Conservation (phyloP, 208 protist genomes). For the Wallacemonas sp. region DNA sequence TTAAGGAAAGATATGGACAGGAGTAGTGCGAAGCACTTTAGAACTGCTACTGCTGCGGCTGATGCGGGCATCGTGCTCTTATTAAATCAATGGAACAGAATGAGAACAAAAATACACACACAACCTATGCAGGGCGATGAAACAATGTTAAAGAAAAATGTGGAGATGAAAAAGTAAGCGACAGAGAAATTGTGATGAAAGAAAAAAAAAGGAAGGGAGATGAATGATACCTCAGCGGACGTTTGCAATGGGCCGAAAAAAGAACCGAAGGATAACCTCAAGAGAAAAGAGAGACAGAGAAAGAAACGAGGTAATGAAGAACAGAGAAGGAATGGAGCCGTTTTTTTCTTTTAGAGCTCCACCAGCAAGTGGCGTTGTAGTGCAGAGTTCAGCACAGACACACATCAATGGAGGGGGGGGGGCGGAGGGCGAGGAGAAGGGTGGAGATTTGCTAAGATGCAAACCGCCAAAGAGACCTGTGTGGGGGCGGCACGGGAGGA, state of each 20-base stretch:
- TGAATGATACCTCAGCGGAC: background rate
- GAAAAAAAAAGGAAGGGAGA: background rate
- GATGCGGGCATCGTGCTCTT: background rate
- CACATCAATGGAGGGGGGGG: too few species aligned
- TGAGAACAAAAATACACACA: background rate
- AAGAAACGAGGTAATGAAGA: background rate
- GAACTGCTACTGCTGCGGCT: background rate
- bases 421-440: too few species aligned
- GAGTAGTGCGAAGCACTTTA: background rate
- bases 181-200: background rate
- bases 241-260: background rate
- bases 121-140: background rate
- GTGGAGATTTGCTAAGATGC: too few species aligned
- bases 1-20: background rate
- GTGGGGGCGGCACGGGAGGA: too few species aligned
- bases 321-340: background rate
- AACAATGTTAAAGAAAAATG: slow-evolving; percentile 7
- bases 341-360: too few species aligned
- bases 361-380: too few species aligned
- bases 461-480: too few species aligned
- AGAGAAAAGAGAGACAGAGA: background rate
- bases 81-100: background rate
- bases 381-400: too few species aligned
- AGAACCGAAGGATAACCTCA: background rate
- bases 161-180: background rate